phyloP scores from a whole-genome alignment of 2,329 filamentous ascomycete species.

The Sclerotinia minor region DNA sequence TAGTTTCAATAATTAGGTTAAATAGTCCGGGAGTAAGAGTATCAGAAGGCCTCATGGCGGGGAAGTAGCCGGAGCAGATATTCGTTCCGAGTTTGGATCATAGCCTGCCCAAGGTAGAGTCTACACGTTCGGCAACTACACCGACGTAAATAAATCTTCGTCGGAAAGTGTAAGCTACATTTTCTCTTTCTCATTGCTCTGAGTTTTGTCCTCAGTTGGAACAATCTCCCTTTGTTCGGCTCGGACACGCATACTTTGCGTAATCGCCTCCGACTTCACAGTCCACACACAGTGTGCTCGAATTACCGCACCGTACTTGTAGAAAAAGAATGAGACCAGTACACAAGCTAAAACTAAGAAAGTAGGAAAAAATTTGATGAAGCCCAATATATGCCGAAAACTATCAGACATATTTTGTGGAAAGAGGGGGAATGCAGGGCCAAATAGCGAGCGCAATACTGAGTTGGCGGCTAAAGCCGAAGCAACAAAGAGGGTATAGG shows the following conservation, averaged over 20 bases:
- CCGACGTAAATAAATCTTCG: background rate
- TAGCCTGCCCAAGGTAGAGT: background rate
- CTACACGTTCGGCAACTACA: background rate
- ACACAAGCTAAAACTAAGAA: constrained; percentile 5
- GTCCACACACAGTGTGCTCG: constrained; percentile 55
- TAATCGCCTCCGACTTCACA: background rate
- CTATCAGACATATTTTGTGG: constrained; percentile 43
- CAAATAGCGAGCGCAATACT: constrained; percentile 70
- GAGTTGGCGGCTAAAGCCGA: constrained; percentile 72
- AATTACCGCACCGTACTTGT: background rate
- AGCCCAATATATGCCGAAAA: constrained; percentile 1
- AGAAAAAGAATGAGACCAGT: background rate
- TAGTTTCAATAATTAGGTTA: too few relatives aligned
- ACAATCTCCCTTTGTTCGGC: background rate
- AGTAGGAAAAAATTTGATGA: background rate
- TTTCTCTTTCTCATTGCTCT: background rate
- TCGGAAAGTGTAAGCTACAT: background rate
- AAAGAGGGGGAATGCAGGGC: constrained; percentile 75
- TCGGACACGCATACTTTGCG: background rate
- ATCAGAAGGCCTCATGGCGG: too few relatives aligned
- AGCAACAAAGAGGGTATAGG: constrained; percentile 72
- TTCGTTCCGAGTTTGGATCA: background rate
- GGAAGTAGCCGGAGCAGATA: background rate
- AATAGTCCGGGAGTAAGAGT: background rate
- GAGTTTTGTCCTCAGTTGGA: background rate